phyloP scores from a whole-genome alignment of 164 flowering plant genomes.

The Nymphaea colorata region DNA sequence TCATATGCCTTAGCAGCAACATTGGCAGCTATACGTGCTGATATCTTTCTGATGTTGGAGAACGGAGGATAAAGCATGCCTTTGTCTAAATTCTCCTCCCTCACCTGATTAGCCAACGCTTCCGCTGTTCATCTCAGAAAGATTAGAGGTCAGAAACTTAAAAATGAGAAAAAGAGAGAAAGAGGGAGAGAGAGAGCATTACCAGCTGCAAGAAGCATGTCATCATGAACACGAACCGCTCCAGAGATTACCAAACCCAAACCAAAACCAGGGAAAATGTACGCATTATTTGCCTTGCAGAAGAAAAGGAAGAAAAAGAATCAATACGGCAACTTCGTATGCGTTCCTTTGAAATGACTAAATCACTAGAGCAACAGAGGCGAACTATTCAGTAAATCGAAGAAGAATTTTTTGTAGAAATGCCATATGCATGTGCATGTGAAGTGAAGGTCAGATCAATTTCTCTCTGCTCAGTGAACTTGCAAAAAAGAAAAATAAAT shows the following conservation, averaged over 20 bases:
- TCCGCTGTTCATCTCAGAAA: slow-evolving; percentile 41
- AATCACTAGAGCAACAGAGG: too few species aligned
- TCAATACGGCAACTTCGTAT: neutral
- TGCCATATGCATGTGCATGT: too few species aligned
- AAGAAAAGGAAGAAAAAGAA: too few species aligned
- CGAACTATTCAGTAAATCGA: too few species aligned
- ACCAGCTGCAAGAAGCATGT: slow-evolving; percentile 95
- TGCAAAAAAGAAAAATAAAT: too few species aligned
- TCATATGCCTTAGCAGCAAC: slow-evolving; percentile 95
- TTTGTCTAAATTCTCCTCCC: slow-evolving; percentile 52
- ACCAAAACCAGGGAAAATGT: slow-evolving; percentile 96
- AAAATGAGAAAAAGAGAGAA: neutral
- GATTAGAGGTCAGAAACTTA: neutral
- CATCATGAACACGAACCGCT: slow-evolving; percentile 91
- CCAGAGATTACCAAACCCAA: slow-evolving; percentile 86
- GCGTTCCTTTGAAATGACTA: too few species aligned
- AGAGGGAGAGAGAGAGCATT: slow-evolving; percentile 20
- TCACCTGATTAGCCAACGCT: slow-evolving; percentile 74
- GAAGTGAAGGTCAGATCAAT: too few species aligned
- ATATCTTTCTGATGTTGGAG: slow-evolving; percentile 71
- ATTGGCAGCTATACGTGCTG: slow-evolving; percentile 83
- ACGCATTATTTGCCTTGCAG: slow-evolving; percentile 80
- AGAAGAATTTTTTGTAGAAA: too few species aligned
- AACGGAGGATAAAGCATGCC: slow-evolving; percentile 84
- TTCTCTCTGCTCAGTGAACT: too few species aligned